These are phyloP conservation scores for Dichomitus squalens DNA, from an alignment of 1,284 basidiomycete genomes.

Conservation along the genomic window DNA sequence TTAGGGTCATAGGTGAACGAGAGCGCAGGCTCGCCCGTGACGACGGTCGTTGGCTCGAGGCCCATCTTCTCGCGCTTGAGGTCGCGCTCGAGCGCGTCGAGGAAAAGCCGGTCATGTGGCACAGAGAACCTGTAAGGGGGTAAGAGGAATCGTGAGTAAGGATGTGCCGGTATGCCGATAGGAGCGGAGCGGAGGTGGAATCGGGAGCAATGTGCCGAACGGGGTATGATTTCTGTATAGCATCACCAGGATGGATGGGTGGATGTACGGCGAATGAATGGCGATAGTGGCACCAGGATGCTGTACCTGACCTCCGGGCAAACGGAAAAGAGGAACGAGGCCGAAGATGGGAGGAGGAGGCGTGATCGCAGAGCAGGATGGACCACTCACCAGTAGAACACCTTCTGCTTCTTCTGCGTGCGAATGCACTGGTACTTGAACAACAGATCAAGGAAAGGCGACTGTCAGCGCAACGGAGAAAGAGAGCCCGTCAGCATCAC, in stretches of 20 bases:
- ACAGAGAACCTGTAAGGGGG: slow-evolving; percentile 70
- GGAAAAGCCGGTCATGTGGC: slow-evolving; percentile 92
- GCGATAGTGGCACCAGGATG: no score
- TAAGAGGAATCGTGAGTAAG: neutral
- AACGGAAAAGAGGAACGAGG: no score
- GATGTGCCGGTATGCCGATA: slow-evolving; percentile 24
- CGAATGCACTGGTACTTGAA: slow-evolving; percentile 96
- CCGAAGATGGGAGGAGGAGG: no score
- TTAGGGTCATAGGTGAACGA: slow-evolving; percentile 86
- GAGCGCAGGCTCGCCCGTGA: slow-evolving; percentile 78
- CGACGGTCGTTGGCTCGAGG: slow-evolving; percentile 77
- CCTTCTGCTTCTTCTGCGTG: slow-evolving; percentile 95
- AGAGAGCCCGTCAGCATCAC: neutral
- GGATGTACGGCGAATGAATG: neutral
- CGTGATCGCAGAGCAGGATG: neutral
- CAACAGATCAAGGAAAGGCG: slow-evolving; percentile 88
- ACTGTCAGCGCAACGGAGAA: slow-evolving; percentile 43
- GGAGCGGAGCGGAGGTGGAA: slow-evolving; percentile 11
- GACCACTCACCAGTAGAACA: slow-evolving; percentile 84
- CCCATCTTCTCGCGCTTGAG: slow-evolving; percentile 92
- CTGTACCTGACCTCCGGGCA: no score
- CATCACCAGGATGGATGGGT: neutral
- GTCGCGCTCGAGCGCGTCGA: slow-evolving; percentile 91
- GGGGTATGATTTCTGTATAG: neutral
- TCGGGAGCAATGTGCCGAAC: neutral